phyloP scores from a whole-genome alignment of 495 filamentous ascomycete species.

The Lophiostoma macrostomum region DNA sequence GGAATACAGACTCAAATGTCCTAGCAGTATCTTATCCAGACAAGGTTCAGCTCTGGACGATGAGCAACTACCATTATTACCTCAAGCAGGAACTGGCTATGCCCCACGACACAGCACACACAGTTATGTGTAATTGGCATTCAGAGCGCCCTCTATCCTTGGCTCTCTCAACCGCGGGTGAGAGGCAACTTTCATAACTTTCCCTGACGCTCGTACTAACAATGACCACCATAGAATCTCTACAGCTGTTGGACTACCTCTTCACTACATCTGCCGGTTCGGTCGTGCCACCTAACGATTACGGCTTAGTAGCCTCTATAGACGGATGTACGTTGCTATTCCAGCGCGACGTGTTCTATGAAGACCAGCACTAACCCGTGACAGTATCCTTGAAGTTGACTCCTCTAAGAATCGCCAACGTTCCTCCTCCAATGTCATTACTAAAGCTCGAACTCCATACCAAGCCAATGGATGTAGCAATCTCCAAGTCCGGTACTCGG shows the following conservation, averaged over 20 bases:
- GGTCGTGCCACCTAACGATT: slow-evolving; percentile 67
- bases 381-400: slow-evolving; percentile 73
- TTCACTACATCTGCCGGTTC: slow-evolving; percentile 67
- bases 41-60: slow-evolving; percentile 89
- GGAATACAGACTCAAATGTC: slow-evolving; percentile 90
- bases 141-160: slow-evolving; percentile 74
- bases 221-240: slow-evolving; percentile 37
- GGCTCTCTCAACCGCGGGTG: slow-evolving; percentile 35
- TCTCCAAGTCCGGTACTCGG: slow-evolving; percentile 60
- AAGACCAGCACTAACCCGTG: slow-evolving; percentile 9
- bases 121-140: slow-evolving; percentile 59
- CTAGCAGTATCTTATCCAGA: slow-evolving; percentile 75
- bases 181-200: background rate
- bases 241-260: slow-evolving; percentile 65
- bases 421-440: slow-evolving; percentile 90
- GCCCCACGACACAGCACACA: background rate
- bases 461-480: slow-evolving; percentile 69
- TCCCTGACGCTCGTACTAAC: too few relatives aligned
- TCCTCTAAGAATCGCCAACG: slow-evolving; percentile 74
- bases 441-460: slow-evolving; percentile 64
- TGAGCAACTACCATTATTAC: slow-evolving; percentile 97
- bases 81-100: slow-evolving; percentile 77
- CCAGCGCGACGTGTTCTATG: too few relatives aligned
- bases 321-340: slow-evolving; percentile 64
- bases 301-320: slow-evolving; percentile 80